A percentile compares a stretch with the other conserved stretches of the same genome.
phyloP scores from a whole-genome alignment of 495 filamentous ascomycete genomes.

The Penicillium desertorum region DNA sequence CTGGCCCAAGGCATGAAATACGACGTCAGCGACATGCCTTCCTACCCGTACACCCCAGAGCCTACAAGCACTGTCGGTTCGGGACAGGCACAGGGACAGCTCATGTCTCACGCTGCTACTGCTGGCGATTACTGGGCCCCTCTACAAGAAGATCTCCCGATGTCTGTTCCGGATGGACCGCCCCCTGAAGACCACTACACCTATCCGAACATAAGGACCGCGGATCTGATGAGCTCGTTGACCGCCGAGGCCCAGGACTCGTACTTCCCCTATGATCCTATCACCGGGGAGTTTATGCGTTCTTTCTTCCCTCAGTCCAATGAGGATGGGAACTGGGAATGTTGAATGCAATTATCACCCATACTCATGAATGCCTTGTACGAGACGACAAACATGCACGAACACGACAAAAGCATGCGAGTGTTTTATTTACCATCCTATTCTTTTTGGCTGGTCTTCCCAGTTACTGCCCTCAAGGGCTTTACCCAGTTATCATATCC shows the following conservation, averaged over 20 bases:
- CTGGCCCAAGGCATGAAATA: constrained; percentile 44
- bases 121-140: constrained; percentile 14
- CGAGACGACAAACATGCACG: neutral
- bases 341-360: neutral
- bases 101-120: neutral
- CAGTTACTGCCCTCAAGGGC: neutral
- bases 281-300: constrained; percentile 46
- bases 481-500: neutral
- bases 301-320: constrained; percentile 43
- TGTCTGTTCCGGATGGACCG: neutral
- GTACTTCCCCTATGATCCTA: constrained; percentile 50
- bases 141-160: constrained; percentile 11
- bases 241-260: constrained; percentile 23
- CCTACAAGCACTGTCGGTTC: constrained; percentile 17
- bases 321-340: constrained; percentile 28
- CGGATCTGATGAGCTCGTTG: constrained; percentile 17
- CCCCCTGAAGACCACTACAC: constrained; percentile 11
- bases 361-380: neutral
- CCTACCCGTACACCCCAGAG: constrained; percentile 24
- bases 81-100: neutral
- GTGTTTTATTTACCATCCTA: neutral
- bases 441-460: neutral
- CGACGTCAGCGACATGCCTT: constrained; percentile 42
- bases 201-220: constrained; percentile 3
- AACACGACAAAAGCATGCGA: neutral